Evolutionary conservation across 192 early-diverging fungal genomes (phyloP).

Genomic region (Coemansia sp.): DNA sequence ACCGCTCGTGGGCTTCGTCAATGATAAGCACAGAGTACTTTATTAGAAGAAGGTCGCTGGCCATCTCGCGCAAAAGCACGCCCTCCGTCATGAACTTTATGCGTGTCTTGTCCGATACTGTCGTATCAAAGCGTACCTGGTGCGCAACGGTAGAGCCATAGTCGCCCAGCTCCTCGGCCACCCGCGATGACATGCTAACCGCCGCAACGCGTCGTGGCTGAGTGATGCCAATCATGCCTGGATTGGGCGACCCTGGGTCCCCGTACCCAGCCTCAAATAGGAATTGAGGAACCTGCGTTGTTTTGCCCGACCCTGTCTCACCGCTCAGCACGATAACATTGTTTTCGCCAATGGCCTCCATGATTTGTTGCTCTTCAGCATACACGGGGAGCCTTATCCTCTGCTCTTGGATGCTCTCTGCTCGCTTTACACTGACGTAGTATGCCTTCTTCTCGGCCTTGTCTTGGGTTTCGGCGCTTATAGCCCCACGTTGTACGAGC

Average conservation of each 20-base stretch:
- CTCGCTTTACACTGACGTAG: constrained; percentile 76
- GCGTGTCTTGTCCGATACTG: constrained; percentile 70
- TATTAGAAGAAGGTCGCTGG: constrained; percentile 82
- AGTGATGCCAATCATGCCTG: constrained; percentile 96
- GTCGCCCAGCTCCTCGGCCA: constrained; percentile 86
- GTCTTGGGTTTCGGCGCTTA: neutral
- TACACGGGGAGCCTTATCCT: constrained; percentile 87
- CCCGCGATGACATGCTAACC: constrained; percentile 93
- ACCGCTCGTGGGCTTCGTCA: constrained; percentile 99
- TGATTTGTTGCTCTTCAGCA: constrained; percentile 95
- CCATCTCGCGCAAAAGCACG: constrained; percentile 93
- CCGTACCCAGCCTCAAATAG: constrained; percentile 98
- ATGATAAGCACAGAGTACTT: constrained; percentile 96
- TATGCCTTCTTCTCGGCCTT: constrained; percentile 47
- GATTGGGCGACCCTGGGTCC: constrained; percentile 71
- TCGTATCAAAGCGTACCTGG: constrained; percentile 92
- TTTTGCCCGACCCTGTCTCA: constrained; percentile 97
- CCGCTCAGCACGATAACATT: constrained; percentile 92
- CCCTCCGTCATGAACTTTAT: constrained; percentile 99
- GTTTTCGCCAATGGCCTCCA: constrained; percentile 92
- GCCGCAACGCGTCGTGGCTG: constrained; percentile 98
- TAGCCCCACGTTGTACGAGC: constrained; percentile 18
- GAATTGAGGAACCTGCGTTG: constrained; percentile 97
- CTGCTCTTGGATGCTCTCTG: constrained; percentile 71
- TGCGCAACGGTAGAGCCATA: constrained; percentile 62